Evolutionary conservation across 139 green algal species (phyloP).

Genomic region (Pseudopediastrum boryanum): DNA sequence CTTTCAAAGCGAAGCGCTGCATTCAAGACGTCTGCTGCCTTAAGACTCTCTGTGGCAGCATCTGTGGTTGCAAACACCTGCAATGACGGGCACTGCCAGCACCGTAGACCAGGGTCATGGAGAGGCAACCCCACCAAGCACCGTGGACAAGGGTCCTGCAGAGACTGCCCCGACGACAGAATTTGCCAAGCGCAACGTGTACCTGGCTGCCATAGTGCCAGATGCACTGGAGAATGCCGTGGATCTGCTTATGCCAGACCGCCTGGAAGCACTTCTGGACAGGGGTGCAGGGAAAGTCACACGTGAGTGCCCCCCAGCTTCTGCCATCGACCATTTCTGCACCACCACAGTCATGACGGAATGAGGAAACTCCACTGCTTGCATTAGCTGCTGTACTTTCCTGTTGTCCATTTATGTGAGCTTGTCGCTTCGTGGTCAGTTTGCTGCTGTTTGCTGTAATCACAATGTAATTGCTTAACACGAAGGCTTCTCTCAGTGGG

Average conservation of each 20-base stretch:
- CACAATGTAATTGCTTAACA: not conserved
- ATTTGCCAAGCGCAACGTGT: slow-evolving; percentile 26
- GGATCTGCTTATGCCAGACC: not conserved
- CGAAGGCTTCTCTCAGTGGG: not conserved
- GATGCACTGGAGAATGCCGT: slow-evolving; percentile 30
- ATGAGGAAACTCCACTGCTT: not conserved
- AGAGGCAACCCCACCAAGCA: no score
- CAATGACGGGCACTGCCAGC: no score
- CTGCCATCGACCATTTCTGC: not conserved
- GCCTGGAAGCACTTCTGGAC: not conserved
- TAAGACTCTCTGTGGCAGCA: no score
- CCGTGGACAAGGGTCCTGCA: no score
- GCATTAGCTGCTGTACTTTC: not conserved
- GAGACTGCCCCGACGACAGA: slow-evolving; percentile 4
- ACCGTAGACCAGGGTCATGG: no score
- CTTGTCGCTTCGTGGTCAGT: not conserved
- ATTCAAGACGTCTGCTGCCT: no score
- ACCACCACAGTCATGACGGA: not conserved
- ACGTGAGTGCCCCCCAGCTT: not conserved
- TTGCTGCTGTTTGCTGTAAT: not conserved
- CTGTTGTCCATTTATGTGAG: not conserved
- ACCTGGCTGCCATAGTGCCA: slow-evolving; percentile 10
- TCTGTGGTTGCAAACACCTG: no score
- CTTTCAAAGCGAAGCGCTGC: no score
- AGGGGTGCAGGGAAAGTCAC: not conserved